A percentile compares a stretch with the other conserved stretches of the same genome.
phyloP scores from a whole-genome alignment of 495 filamentous ascomycete genomes.

The Mycothermus thermophilus region DNA sequence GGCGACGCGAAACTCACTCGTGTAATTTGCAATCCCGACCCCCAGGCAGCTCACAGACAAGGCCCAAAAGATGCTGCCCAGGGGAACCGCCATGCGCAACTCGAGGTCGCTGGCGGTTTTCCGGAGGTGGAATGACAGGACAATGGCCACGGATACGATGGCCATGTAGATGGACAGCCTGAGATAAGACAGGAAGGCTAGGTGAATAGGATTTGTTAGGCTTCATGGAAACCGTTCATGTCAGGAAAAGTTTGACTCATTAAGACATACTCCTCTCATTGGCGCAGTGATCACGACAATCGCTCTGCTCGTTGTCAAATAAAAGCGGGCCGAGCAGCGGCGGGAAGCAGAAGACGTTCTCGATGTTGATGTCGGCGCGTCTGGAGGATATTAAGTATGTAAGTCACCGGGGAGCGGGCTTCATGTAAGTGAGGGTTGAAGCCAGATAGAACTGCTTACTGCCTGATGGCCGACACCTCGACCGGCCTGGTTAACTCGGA shows the following conservation, averaged over 20 bases:
- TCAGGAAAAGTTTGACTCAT: not conserved
- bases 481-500: slow-evolving; percentile 5
- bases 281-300: slow-evolving; percentile 74
- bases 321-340: slow-evolving; percentile 67
- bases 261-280: slow-evolving; percentile 53
- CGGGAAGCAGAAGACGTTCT: slow-evolving; percentile 43
- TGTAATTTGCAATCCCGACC: slow-evolving; percentile 73
- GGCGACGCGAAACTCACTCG: too few species aligned
- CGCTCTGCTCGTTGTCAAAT: slow-evolving; percentile 76
- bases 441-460: too few species aligned
- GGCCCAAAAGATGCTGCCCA: slow-evolving; percentile 81
- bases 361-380: too few species aligned
- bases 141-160: slow-evolving; percentile 76
- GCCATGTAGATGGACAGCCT: slow-evolving; percentile 83
- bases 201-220: too few species aligned
- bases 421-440: too few species aligned
- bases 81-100: slow-evolving; percentile 59
- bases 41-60: slow-evolving; percentile 60
- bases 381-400: too few species aligned
- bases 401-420: too few species aligned
- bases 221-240: too few species aligned
- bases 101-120: slow-evolving; percentile 54
- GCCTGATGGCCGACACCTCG: slow-evolving; percentile 1
- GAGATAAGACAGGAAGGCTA: slow-evolving; percentile 83
- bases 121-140: slow-evolving; percentile 85